Evolutionary conservation across 208 protist species (phyloP).

Genomic region (Wallacemonas sp.): DNA sequence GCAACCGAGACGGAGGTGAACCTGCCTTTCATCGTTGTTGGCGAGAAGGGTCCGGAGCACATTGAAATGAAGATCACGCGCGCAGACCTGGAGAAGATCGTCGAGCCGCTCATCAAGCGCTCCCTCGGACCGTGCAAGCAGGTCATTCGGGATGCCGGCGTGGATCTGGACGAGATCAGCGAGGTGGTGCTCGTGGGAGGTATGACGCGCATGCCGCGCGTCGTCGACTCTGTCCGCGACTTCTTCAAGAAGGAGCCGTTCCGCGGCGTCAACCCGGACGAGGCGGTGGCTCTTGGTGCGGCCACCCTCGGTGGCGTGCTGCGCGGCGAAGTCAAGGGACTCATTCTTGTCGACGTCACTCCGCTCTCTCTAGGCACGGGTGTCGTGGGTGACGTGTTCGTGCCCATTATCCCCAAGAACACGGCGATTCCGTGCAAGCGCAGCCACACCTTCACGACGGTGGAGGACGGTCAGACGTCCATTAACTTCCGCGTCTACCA

Average conservation of each 20-base stretch:
- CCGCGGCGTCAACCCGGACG: constrained; percentile 99
- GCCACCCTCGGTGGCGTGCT: constrained; percentile 97
- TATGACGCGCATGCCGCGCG: constrained; percentile 97
- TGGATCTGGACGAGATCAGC: constrained; percentile 83
- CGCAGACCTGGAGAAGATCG: constrained; percentile 54
- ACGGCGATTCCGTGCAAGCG: constrained; percentile 98
- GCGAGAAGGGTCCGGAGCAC: constrained; percentile 88
- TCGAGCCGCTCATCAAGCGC: constrained; percentile 62
- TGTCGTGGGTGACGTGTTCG: constrained; percentile 97
- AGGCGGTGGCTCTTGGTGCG: constrained; percentile 99
- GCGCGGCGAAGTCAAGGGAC: constrained; percentile 88
- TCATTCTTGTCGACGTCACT: constrained; percentile 98
- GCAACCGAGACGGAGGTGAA: constrained; percentile 87
- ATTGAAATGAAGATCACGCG: constrained; percentile 76
- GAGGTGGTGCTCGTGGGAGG: constrained; percentile 96
- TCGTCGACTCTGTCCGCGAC: constrained; percentile 77
- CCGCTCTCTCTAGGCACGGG: constrained; percentile 98
- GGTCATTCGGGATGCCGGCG: constrained; percentile 85
- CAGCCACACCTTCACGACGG: constrained; percentile 92
- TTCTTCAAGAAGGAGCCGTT: constrained; percentile 95
- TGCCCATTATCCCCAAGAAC: constrained; percentile 97
- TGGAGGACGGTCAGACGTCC: constrained; percentile 74
- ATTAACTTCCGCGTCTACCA: constrained; percentile 95
- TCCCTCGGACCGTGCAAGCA: constrained; percentile 39
- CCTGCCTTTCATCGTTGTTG: constrained; percentile 92